Evolutionary conservation across 305 asterid genomes (phyloP).

Genomic region (Striga hermonthica): DNA sequence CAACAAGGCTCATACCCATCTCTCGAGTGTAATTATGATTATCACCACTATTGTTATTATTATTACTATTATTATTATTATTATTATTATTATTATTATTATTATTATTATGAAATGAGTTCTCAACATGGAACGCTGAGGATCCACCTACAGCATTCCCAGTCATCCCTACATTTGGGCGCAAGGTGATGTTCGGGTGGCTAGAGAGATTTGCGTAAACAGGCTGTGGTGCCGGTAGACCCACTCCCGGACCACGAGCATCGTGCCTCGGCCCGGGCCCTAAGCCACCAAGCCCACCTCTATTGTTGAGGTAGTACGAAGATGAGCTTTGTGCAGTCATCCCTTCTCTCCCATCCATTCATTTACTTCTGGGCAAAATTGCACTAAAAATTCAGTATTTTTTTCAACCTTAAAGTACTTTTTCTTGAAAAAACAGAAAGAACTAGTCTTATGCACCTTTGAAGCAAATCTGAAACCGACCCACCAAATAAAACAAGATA

Average conservation of each 20-base stretch:
- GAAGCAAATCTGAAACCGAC: conserved; percentile 27
- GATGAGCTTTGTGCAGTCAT: conserved; percentile 50
- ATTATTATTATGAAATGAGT: conserved; percentile 34
- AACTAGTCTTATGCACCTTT: conserved; percentile 17
- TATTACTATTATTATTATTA: not conserved
- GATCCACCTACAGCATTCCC: conserved; percentile 29
- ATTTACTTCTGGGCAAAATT: conserved; percentile 38
- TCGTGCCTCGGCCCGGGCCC: conserved; percentile 28
- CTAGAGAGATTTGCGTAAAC: conserved; percentile 35
- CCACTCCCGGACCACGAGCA: conserved; percentile 34
- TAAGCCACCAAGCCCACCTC: conserved; percentile 39
- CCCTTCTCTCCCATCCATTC: conserved; percentile 69
- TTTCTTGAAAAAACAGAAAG: not conserved
- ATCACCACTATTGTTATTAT: no score
- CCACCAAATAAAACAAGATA: conserved; percentile 17
- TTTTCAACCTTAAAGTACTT: not conserved
- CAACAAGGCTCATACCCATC: conserved; percentile 23
- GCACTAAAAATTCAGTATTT: conserved; percentile 26
- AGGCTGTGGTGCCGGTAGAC: conserved; percentile 32
- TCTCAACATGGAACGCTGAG: conserved; percentile 44
- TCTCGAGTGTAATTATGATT: conserved; percentile 32
- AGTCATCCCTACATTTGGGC: conserved; percentile 37
- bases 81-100: no score
- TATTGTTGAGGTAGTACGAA: conserved; percentile 41
- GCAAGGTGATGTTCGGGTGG: conserved; percentile 37